Percentiles rank a stretch among this genome's conserved stretches.
Conservation (phyloP, 2,329 filamentous ascomycete genomes). For the Elsinoe necatrix region DNA sequence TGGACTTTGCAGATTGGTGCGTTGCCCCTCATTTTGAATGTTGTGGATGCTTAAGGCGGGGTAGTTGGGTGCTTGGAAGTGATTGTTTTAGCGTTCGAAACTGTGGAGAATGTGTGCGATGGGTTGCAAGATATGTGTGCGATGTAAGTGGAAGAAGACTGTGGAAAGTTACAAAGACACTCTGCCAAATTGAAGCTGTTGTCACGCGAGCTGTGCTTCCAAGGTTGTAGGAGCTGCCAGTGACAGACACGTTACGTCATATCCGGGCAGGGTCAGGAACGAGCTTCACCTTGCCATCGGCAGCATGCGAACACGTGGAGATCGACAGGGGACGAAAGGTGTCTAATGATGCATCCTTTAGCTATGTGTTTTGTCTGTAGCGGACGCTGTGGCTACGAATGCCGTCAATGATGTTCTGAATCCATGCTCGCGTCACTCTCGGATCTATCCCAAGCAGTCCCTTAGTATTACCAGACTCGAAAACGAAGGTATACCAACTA, state of each 20-base stretch:
- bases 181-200: not conserved
- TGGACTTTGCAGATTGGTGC: constrained; percentile 66
- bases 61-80: not conserved
- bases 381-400: constrained; percentile 1
- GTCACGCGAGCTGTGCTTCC: constrained; percentile 9
- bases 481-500: not conserved
- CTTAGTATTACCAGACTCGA: not conserved
- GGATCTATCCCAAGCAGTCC: not conserved
- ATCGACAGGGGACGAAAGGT: not conserved
- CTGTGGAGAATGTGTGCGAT: not conserved
- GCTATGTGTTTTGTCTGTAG: not conserved
- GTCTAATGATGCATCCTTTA: constrained; percentile 7
- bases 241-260: constrained; percentile 15
- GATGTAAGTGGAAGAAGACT: not conserved
- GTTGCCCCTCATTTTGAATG: constrained; percentile 51
- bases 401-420: not conserved
- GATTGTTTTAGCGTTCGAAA: not conserved
- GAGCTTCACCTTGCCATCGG: not conserved
- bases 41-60: constrained; percentile 9
- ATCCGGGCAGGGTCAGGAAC: not conserved
- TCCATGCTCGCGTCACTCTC: not conserved
- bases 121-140: not conserved
- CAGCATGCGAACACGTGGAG: not conserved
- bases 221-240: constrained; percentile 9
- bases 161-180: not conserved